phyloP scores from a whole-genome alignment of 1,284 basidiomycete species.

The Apiotrichum gamsii region DNA sequence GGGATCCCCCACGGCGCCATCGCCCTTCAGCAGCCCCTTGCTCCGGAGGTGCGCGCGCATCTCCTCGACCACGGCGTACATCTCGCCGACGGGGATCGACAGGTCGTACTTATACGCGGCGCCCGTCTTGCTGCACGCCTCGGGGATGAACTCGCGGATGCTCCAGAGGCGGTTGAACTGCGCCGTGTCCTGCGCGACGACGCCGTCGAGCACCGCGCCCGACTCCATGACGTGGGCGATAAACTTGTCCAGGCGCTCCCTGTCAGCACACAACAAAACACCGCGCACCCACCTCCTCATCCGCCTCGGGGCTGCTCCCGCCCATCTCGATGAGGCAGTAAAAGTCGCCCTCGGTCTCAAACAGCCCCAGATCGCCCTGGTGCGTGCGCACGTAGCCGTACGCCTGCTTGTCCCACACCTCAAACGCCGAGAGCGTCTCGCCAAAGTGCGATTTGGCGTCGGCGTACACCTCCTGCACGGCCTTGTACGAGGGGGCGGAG shows the following conservation, averaged over 20 bases:
- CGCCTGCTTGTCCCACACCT: constrained; percentile 80
- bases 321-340: constrained; percentile 93
- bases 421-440: constrained; percentile 96
- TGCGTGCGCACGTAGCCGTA: constrained; percentile 66
- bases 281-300: constrained; percentile 75
- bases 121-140: constrained; percentile 89
- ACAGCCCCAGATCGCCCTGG: constrained; percentile 43
- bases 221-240: constrained; percentile 73
- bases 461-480: constrained; percentile 53
- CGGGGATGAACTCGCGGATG: constrained; percentile 88
- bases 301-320: constrained; percentile 87
- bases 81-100: constrained; percentile 78
- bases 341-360: constrained; percentile 67
- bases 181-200: constrained; percentile 82
- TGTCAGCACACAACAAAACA: not conserved
- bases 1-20: constrained; percentile 54
- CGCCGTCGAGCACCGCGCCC: constrained; percentile 81
- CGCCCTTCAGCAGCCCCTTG: constrained; percentile 62
- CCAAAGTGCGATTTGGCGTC: constrained; percentile 65
- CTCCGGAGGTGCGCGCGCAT: constrained; percentile 68
- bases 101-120: constrained; percentile 98
- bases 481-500: constrained; percentile 52
- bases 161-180: constrained; percentile 90
- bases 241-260: constrained; percentile 74
- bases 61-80: constrained; percentile 81